Evolutionary conservation across 192 early-diverging fungal species (phyloP).

Genomic region (Funneliformis mosseae): DNA sequence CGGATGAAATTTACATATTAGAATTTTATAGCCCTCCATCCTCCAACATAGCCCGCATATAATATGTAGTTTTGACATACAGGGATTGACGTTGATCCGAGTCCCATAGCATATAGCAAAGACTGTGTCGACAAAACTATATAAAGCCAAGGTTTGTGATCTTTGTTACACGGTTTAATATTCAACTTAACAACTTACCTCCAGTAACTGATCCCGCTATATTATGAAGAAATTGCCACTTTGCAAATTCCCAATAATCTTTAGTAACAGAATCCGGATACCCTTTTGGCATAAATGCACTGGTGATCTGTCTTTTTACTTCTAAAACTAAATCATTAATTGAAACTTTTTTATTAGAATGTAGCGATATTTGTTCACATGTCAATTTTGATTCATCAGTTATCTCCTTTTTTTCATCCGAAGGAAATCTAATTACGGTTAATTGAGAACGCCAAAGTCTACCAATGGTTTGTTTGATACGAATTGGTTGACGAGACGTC

Average conservation of each 20-base stretch:
- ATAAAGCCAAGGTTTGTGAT: not conserved
- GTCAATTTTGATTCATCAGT: not conserved
- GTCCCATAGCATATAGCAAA: conserved; percentile 81
- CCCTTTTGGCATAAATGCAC: conserved; percentile 74
- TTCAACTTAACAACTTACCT: conserved; percentile 46
- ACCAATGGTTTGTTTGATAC: not conserved
- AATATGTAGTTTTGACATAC: conserved; percentile 17
- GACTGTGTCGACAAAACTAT: conserved; percentile 82
- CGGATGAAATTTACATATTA: conserved; percentile 3
- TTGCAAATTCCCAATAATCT: conserved; percentile 73
- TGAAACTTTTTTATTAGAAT: conserved; percentile 2
- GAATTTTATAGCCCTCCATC: not conserved
- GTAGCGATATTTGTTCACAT: not conserved
- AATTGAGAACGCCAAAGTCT: conserved; percentile 5
- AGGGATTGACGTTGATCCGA: conserved; percentile 73
- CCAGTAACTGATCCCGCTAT: conserved; percentile 77
- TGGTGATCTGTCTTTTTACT: conserved; percentile 26
- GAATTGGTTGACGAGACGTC: not conserved
- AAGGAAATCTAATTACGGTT: conserved; percentile 2
- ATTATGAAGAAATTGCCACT: conserved; percentile 81
- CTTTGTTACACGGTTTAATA: no score
- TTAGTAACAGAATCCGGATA: conserved; percentile 72
- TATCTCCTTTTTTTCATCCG: not conserved
- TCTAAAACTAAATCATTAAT: conserved; percentile 10
- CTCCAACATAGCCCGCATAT: not conserved